Evolutionary conservation across 2,329 filamentous ascomycete genomes (phyloP), one percentile per base, ranked within the genome.

Genomic region (Trichoderma lentiforme): DNA sequence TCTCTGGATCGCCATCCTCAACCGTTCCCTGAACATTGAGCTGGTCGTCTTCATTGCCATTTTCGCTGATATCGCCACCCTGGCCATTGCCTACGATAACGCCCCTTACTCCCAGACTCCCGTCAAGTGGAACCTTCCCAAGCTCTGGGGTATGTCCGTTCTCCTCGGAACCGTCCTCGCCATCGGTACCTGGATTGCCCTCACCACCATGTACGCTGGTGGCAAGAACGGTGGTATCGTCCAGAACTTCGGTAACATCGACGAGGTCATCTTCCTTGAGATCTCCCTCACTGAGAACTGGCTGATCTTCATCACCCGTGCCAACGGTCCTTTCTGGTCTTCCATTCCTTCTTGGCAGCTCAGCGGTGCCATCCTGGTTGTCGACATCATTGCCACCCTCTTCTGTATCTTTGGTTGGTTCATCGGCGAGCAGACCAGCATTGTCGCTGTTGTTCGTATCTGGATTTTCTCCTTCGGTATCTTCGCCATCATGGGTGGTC

Each of bases 291-390:
- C 94, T 73, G 93, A 97, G 87, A 97, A 97, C 86, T 97, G 94
- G 94, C 88, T 97, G 67, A 97, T 97, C 83, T 97, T 97, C 86
- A 95, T 97, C 84, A 97, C 94, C 75, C 93, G 94, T 87, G 92
- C 93, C 84, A 95, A 95, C 83, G 93, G 94, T 79, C 93, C 93
- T 70, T 95, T 97, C 88, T 97, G 93, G 93, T 94, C 92, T 3
- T 95, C 92, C 28, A 89, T 94, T 72, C 94, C 94, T 73, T 97
- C 93, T 73, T 95, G 93, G 92, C 93, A 97, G 83, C 86, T 97
- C 58, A 82, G 86, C 70, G 91, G 91, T 74, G 94, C 94, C 75
- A 94, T 97, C 75, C 81, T 96, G 62, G 76, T 93, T 64, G 94
- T 97, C 78, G 93, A 97, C 79, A 87, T 96, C 77, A 83, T 97